phyloP scores from a whole-genome alignment of 1,284 basidiomycete species.

The Kalmanozyma brasiliensis region DNA sequence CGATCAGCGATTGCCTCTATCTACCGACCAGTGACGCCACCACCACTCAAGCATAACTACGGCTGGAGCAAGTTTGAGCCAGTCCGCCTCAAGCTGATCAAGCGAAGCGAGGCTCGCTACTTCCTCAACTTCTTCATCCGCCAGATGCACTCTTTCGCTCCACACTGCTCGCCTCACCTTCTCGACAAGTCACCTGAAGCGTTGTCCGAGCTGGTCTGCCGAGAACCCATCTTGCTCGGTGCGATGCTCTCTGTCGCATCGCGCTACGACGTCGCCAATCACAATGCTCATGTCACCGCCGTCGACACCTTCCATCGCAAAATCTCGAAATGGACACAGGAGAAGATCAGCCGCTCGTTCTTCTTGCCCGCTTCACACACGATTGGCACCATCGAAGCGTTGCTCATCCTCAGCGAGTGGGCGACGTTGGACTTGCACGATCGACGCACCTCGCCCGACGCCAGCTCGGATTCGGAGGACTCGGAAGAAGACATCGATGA shows the following conservation, averaged over 20 bases:
- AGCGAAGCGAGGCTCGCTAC: constrained; percentile 43
- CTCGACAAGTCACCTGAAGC: constrained; percentile 48
- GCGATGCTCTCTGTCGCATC: constrained; percentile 56
- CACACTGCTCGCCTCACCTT: constrained; percentile 48
- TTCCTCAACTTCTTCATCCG: constrained; percentile 54
- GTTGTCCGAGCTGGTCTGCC: constrained; percentile 49
- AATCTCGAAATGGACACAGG: constrained; percentile 55
- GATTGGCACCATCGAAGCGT: constrained; percentile 52
- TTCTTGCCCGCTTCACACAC: constrained; percentile 49
- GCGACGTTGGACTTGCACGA: constrained; percentile 51
- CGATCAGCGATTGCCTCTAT: constrained; percentile 32
- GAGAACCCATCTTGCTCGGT: constrained; percentile 51
- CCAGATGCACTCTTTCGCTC: constrained; percentile 53
- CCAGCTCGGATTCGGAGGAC: constrained; percentile 40
- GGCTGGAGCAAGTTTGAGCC: constrained; percentile 56
- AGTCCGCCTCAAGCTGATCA: constrained; percentile 51
- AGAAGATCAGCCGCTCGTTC: constrained; percentile 51
- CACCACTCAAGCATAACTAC: constrained; percentile 47
- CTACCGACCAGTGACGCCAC: constrained; percentile 38
- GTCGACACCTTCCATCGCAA: constrained; percentile 50
- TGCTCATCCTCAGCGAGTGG: constrained; percentile 56
- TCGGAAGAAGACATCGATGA: constrained; percentile 23
- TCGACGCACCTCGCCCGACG: constrained; percentile 38
- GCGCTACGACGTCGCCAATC: constrained; percentile 47
- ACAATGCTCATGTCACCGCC: constrained; percentile 41